Evolutionary conservation across 164 flowering plant species (phyloP), one percentile per base, ranked within the genome.

Genomic region (Sedum album): DNA sequence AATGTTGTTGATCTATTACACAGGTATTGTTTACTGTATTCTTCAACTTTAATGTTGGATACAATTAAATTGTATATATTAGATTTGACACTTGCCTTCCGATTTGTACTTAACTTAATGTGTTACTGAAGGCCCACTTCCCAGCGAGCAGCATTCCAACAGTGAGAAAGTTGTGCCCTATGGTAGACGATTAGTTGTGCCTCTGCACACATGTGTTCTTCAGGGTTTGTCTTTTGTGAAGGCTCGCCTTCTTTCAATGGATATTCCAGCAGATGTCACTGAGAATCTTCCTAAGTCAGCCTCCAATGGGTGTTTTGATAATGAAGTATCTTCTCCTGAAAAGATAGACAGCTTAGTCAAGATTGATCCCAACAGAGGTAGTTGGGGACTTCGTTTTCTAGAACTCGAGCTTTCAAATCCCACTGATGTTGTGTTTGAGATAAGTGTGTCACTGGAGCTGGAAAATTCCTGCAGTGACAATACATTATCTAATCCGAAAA

Each of bases 341-440:
- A 76, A 53, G 71, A 76, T 75, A 17, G 91, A 89, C 57, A 79
- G 84, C 64, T 78, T 92, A 70, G 87, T 92, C 61, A 92, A 86
- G 80, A 90, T 90, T 53, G 93, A 95, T 75, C 99, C 97, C 20
- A 88, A 85, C 77, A 80, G 99, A 72, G 99, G 99, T 75, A 95
- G 97, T 75, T 95, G 96, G 96, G 97, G 97, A 35, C 76, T 95
- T 14, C 90, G 93, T n/a, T 88, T 95, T 79, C 94, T 95, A 71
- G 99, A 95, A 70, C 88, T 95, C 20, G 99, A 95, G 80, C 74
- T 95, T 74, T 90, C 89, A 66, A 95, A 95, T 76, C 99, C 99
- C 60, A 95, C 99, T 23, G 97, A 92, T 76, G 91, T 89, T 33
- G 88, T 88, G 31, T 92, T 95, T 68, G 97, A 95, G 73, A 84